These are phyloP conservation scores for Bruguiera parviflora DNA, from an alignment of 345 rosid genomes.

Conservation along the genomic window DNA sequence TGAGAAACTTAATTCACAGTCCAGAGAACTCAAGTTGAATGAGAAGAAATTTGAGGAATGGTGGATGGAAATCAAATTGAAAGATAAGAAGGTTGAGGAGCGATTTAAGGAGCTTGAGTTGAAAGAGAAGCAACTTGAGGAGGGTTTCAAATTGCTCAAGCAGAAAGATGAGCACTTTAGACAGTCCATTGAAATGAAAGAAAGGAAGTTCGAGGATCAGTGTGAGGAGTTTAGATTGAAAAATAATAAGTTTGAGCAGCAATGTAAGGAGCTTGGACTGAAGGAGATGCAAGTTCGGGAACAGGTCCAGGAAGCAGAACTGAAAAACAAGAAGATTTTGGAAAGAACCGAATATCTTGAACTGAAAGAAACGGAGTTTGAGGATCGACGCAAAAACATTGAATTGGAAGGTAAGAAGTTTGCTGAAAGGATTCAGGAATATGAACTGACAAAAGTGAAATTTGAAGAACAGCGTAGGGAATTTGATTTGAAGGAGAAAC, in stretches of 20 bases:
- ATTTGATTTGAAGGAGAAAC: conserved; percentile 26
- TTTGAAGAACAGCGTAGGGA: conserved; percentile 20
- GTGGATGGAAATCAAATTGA: conserved; percentile 20
- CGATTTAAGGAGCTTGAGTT: conserved; percentile 8
- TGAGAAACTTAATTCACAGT: neutral
- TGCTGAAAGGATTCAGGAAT: neutral
- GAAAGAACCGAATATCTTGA: conserved; percentile 8
- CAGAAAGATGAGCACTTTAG: conserved; percentile 17
- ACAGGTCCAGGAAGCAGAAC: conserved; percentile 12
- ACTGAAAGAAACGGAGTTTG: conserved; percentile 12
- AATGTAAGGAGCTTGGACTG: conserved; percentile 12
- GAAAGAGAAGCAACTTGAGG: conserved; percentile 9
- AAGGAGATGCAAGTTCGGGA: conserved; percentile 15
- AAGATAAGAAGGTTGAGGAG: conserved; percentile 23
- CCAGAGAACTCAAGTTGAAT: neutral
- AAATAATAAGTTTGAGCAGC: conserved; percentile 4
- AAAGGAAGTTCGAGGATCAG: neutral
- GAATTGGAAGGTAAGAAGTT: conserved; percentile 17
- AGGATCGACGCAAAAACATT: neutral
- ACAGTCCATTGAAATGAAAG: neutral
- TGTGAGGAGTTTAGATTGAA: conserved; percentile 9
- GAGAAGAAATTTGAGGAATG: conserved; percentile 1
- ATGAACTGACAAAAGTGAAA: conserved; percentile 20
- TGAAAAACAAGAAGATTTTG: conserved; percentile 9
- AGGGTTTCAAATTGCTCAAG: conserved; percentile 7